Evolutionary conservation across 192 early-diverging fungal species (phyloP).

Genomic region (Coemansia sp.): DNA sequence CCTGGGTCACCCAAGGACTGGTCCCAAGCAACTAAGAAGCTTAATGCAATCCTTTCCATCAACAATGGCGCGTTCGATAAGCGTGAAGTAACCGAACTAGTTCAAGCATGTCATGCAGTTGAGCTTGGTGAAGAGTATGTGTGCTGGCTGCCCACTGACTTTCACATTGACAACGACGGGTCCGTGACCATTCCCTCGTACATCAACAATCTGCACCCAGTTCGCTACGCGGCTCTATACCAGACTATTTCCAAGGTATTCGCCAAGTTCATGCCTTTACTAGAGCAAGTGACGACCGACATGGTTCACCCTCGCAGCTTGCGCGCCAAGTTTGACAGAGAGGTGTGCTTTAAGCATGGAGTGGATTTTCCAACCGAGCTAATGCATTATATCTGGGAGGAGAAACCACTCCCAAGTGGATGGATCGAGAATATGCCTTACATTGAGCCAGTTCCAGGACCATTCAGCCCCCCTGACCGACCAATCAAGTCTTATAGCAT

Average conservation of each 20-base stretch:
- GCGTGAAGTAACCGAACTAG: slow-evolving; percentile 16
- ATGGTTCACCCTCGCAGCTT: neutral
- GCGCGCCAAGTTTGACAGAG: neutral
- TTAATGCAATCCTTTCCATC: neutral
- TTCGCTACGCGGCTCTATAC: no score
- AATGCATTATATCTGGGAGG: neutral
- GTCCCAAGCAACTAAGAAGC: neutral
- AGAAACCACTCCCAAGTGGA: neutral
- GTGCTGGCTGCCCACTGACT: no score
- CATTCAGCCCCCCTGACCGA: slow-evolving; percentile 28
- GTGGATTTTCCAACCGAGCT: neutral
- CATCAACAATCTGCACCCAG: no score
- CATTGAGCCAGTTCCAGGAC: slow-evolving; percentile 21
- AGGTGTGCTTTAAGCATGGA: neutral
- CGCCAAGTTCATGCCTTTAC: no score
- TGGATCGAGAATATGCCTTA: neutral
- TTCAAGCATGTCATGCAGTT: slow-evolving; percentile 1
- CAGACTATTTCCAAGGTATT: no score
- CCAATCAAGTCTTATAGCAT: no score
- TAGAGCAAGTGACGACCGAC: slow-evolving; percentile 53
- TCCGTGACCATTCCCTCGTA: no score
- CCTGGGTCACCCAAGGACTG: neutral
- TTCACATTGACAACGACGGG: no score
- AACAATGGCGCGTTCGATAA: neutral
- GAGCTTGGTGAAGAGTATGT: no score